phyloP scores from a whole-genome alignment of 2,329 filamentous ascomycete genomes.

The Fusarium incarnatum region DNA sequence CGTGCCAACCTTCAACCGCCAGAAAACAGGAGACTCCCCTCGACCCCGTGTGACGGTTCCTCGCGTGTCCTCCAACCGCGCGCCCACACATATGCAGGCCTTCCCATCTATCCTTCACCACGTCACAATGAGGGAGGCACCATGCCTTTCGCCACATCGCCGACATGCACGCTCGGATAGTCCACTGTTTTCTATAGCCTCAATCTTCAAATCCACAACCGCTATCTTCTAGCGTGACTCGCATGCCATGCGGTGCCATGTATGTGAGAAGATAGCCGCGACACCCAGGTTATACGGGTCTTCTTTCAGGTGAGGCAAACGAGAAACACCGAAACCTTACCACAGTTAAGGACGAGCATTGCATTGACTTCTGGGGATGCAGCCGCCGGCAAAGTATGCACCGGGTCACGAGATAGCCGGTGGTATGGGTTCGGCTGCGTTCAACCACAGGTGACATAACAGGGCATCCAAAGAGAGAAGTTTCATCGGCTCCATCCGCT shows the following conservation, averaged over 20 bases:
- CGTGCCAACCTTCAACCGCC: conserved; percentile 20
- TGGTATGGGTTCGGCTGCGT: conserved; percentile 9
- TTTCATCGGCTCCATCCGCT: conserved; percentile 39
- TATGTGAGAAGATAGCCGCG: conserved; percentile 4
- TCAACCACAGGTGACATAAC: conserved; percentile 26
- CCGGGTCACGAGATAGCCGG: conserved; percentile 24
- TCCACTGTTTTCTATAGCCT: conserved; percentile 6
- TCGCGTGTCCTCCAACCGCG: conserved; percentile 14
- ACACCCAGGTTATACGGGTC: conserved; percentile 25
- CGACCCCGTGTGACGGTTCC: conserved; percentile 24
- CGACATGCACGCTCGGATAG: conserved; percentile 20
- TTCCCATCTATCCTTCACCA: conserved; percentile 33
- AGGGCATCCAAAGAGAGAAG: neutral
- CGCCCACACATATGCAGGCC: conserved; percentile 18
- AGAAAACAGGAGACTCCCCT: conserved; percentile 2
- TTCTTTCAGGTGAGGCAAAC: conserved; percentile 13
- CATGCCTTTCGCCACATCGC: conserved; percentile 31
- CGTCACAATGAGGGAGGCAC: conserved; percentile 46
- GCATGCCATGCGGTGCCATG: conserved; percentile 35
- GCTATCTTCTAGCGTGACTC: conserved; percentile 35
- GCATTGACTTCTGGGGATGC: conserved; percentile 18
- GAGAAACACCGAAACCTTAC: conserved; percentile 2
- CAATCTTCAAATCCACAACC: neutral
- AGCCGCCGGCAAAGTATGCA: conserved; percentile 23
- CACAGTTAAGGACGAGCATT: conserved; percentile 30